These are phyloP conservation scores for Ricinus communis DNA, from an alignment of 345 rosid species.

Conservation along the genomic window DNA sequence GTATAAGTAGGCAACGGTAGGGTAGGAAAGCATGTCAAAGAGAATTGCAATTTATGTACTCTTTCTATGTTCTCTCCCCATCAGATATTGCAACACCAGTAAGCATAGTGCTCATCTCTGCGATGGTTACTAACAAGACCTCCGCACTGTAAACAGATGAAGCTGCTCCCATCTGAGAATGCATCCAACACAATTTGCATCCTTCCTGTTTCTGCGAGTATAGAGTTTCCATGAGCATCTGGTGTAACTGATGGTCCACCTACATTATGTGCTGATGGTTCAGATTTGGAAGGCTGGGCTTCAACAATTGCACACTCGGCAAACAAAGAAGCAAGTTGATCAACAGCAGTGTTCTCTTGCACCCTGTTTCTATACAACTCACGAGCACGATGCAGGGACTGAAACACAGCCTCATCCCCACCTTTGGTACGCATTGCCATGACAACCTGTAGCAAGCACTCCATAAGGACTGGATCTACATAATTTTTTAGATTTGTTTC, in stretches of 20 bases:
- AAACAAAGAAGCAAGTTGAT: constrained; percentile 83
- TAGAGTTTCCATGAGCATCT: constrained; percentile 58
- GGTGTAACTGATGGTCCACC: constrained; percentile 25
- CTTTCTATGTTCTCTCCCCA: background rate
- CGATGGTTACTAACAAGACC: constrained; percentile 88
- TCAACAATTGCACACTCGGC: constrained; percentile 90
- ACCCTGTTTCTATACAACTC: constrained; percentile 56
- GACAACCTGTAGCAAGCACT: constrained; percentile 55
- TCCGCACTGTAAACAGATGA: constrained; percentile 84
- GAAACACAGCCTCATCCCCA: constrained; percentile 77
- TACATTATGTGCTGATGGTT: constrained; percentile 22
- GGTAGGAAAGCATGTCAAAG: background rate
- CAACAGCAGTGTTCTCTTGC: constrained; percentile 56
- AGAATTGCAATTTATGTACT: background rate
- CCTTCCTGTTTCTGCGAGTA: constrained; percentile 78
- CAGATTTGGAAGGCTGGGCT: constrained; percentile 53
- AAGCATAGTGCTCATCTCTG: constrained; percentile 83
- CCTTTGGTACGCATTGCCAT: constrained; percentile 70
- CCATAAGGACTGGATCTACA: constrained; percentile 2
- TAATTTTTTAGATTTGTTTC: background rate
- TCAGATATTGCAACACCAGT: constrained; percentile 72
- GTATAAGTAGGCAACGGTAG: constrained; percentile 13
- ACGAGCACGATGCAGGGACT: constrained; percentile 65
- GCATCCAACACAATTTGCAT: constrained; percentile 82
- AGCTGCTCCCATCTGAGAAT: constrained; percentile 92